Evolutionary conservation across 768 basidiomycete species (phyloP), one percentile per base, ranked within the genome.

Genomic region (Trametes cinnabarina): DNA sequence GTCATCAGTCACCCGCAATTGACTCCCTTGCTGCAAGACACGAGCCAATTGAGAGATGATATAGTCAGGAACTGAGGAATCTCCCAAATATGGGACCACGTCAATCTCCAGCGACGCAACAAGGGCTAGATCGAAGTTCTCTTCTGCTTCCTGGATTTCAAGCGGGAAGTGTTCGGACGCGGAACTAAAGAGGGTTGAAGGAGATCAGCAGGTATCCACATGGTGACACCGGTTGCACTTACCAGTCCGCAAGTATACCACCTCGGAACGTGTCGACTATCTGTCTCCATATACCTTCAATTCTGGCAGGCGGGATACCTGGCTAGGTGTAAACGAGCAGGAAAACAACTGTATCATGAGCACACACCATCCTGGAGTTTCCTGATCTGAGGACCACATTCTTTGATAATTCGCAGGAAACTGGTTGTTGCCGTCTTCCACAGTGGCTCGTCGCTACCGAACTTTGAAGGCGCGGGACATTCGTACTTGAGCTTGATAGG

Each of bases 401-500:
- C 87, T 55, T 84, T 88, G 42, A 92, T 86, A 30, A 92, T 79
- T 14, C 77, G 77, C 66, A 94, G 74, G 71, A 92, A 92, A 65
- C 79, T 85, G 14, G 78, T 82, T 2, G 90, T 93, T n/a, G 94
- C 95, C 0, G 93, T 94, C 74, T 94, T 95, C 96, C 96, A 98
- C 3, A 99, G 74, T 0, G 95, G 94, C 20, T 72, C 74, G 66
- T 95, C 96, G 52, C 91, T 87, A 2, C 92, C 93, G 67, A 85
- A 92, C 68, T 88, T 94, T 39, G 89, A 93, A 0, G 96, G 82
- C 0, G 90, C 75, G 0, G 96, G 95, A 70, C 95, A 97, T 34
- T 96, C 93, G 62, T 98, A 96, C 72, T 95, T 95, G 62, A 98
- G 76, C 67, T 94, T 94, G 69, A 98, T 85, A 2, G 96, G 94